Evolutionary conservation across 208 protist genomes (phyloP), one percentile per base, ranked within the genome.

Genomic region (Zelonia costaricensis): DNA sequence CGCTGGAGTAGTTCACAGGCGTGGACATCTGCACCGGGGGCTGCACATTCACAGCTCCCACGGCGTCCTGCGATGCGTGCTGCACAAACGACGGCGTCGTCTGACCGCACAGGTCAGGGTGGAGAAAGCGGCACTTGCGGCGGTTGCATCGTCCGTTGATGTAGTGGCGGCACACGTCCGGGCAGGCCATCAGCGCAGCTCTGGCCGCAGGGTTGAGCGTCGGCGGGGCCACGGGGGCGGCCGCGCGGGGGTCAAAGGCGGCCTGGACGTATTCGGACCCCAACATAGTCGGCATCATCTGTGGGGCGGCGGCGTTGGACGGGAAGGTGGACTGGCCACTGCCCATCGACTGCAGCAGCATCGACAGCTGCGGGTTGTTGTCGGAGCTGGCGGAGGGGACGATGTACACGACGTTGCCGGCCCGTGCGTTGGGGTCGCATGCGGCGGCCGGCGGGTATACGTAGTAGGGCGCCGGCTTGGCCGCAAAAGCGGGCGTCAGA

Each of bases 71-170:
- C 23, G 52, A 23, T 0, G 23, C 10, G 47, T 42, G 40, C 40
- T 25, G 7, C 35, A 43, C 27, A 2, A 36, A 12, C n/a, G 51
- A 27, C 22, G 42, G 46, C 42, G 38, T 47, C 15, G 33, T 8
- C 23, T 49, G 3, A 16, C 27, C 38, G 16, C 47, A 25, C 2
- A 51, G 33, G 51, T 80, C 64, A 4, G 72, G 66, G 53, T 88
- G 81, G 12, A 76, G 66, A 40, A 88, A 88, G 54, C 81, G 81
- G 39, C 81, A 88, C 57, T 88, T 88, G 42, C 81, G 73, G 18
- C 81, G 76, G 40, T 88, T 88, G 59, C 81, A 88, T 25, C 81
- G 76, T 8, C 81, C 79, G n/a, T 69, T 74, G 15, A 88, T 33
- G 52, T 69, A 84, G 68, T 88, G 81, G 4, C 77, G 72, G 62